Base-by-base conservation (phyloP, 495 filamentous ascomycete species). In the Gamarada debralockiae region DNA sequence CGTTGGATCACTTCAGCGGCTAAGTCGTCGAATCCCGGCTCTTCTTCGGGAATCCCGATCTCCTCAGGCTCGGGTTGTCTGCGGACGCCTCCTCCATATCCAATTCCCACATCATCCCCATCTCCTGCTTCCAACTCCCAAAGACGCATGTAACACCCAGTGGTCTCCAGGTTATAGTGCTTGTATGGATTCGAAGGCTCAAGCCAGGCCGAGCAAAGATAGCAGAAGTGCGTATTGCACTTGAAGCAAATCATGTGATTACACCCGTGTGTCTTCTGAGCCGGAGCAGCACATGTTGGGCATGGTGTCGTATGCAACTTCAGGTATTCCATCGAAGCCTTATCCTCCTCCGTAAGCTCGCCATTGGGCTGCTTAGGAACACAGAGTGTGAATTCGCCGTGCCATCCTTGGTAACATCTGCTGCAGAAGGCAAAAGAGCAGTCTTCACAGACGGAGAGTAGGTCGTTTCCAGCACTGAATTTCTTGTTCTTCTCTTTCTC, bases 241-340 rank as follows among this genome's bases (percentile, higher is more conserved):
- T 86, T 83, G 67, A 86, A 90, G 65, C 93, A 98, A 14, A 83
- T 85, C 93, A 98, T 98, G 64, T 98, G 93, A 67, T 98, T 98
- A 80, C 93, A 98, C 27, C 93, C 93, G 60, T 89, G 82, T 12
- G 83, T 87, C 70, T 98, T 98, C 60, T 97, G 87, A 18, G 83
- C 84, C 0, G 87, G 89, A 1, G 85, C 81, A n/a, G 71, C 78
- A 67, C 93, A 98, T 3, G 88, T 91, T n/a, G 93, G 93, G 63
- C 93, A 98, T 9, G 83, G 81, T 0, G 89, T 87, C 0, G 92
- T 95, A 70, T 96, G 83, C 29, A 80, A 56, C 34, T 74, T 74
- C 53, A 98, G 72, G 62, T 92, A 98, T 36, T 92, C 84, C 48
- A 91, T 73, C 3, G 87, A 88, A 1, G 89, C 89, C 48, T 86